Percentiles rank a stretch among this genome's conserved stretches.
These are phyloP conservation scores for Collybia sp. DNA, from an alignment of 768 basidiomycete genomes.

Conservation along the genomic window DNA sequence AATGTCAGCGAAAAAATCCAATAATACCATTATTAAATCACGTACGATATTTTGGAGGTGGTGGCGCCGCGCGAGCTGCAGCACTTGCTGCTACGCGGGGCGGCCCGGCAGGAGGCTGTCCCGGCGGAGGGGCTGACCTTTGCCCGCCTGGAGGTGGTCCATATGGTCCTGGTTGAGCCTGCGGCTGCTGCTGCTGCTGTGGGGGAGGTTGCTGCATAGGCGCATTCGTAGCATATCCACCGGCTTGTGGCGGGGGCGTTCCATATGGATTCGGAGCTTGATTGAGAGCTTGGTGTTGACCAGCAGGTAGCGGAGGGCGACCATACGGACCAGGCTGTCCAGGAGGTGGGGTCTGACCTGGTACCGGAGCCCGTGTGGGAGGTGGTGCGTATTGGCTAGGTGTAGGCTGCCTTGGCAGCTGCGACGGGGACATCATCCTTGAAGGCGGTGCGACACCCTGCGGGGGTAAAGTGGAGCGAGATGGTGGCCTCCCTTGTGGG, in stretches of 20 bases:
- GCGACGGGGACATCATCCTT: conserved; percentile 44
- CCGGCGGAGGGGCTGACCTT: conserved; percentile 17
- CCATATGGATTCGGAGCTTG: conserved; percentile 31
- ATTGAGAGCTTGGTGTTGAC: conserved; percentile 7
- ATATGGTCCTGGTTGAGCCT: conserved; percentile 32
- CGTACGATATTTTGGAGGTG: conserved; percentile 44
- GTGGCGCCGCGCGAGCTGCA: conserved; percentile 22
- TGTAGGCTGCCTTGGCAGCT: conserved; percentile 36
- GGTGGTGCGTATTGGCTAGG: conserved; percentile 49
- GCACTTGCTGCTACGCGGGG: conserved; percentile 16
- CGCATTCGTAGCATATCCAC: conserved; percentile 17
- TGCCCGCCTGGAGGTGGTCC: conserved; percentile 35
- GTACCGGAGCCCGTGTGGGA: conserved; percentile 31
- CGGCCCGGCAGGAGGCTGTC: conserved; percentile 28
- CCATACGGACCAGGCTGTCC: conserved; percentile 26
- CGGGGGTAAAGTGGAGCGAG: conserved; percentile 15
- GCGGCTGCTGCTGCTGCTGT: conserved; percentile 17
- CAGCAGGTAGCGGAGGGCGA: conserved; percentile 22
- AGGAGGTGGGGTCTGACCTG: conserved; percentile 40
- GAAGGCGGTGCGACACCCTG: conserved; percentile 27
- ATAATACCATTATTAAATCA: conserved; percentile 3
- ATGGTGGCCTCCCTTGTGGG: conserved; percentile 24
- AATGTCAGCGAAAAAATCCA: conserved; percentile 3
- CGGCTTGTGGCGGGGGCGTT: conserved; percentile 22
- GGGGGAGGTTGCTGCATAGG: conserved; percentile 12